Evolutionary conservation across 1,284 basidiomycete genomes (phyloP), one percentile per base, ranked within the genome.

Genomic region (Cutaneotrichosporon daszewskae): DNA sequence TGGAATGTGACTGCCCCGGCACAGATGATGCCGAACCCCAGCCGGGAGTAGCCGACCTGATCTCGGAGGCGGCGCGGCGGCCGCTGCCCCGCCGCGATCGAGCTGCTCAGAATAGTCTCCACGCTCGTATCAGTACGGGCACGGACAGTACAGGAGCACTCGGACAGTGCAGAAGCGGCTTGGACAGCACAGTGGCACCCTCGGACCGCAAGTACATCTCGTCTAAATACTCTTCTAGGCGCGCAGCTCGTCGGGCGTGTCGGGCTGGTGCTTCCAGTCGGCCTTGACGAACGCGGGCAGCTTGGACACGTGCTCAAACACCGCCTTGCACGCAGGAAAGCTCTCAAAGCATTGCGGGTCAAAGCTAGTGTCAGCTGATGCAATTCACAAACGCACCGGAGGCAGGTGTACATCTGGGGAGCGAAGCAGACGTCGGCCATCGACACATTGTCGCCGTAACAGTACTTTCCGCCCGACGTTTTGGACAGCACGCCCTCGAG

Each of bases 241-340:
- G 14, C 44, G 41, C 11, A 51, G 29, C 18, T 51, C 45, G 16
- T 34, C 49, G 16, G 49, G 49, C 19, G 50, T 52, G 46, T 52
- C 50, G 25, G 43, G 46, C 50, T 52, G 50, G 50, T 52, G 50
- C 37, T 36, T 36, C 32, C 37, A 52, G 46, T 52, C 50, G 20
- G 50, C 50, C 2, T 17, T 16, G 16, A 52, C 29, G n/a, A 52
- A 48, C 40, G 39, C 40, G 22, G 50, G 50, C 4, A 52, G 37
- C 37, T 36, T 10, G 9, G 46, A 48, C 10, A 52, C 17, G 37
- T 45, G 31, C 20, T 28, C 32, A 18, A 45, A 48, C n/a, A 48
- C 13, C 14, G 27, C n/a, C 16, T 35, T 27, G 9, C 39, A n/a
- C 6, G 46, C 43, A 2, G 50, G 50, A 31, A 32, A 39, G 14